Evolutionary conservation across 495 filamentous ascomycete genomes (phyloP), one percentile per base, ranked within the genome.

Genomic region (Penicillium fimorum): DNA sequence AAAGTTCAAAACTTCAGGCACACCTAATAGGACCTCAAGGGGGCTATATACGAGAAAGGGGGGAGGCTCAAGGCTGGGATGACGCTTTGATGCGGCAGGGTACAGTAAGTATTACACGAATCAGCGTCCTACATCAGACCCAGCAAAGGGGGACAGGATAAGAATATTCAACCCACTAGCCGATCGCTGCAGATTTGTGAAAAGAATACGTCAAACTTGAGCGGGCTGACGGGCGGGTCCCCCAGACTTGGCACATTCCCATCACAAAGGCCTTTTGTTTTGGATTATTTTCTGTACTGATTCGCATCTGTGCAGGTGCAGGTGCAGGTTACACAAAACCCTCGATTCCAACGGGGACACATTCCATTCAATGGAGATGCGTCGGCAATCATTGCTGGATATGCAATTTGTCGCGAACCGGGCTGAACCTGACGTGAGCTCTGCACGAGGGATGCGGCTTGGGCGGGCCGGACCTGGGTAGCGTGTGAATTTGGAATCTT

Each of bases 171-270:
- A 54, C 22, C 49, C 50, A 38, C 53, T 58, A 58, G 65, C 53
- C 53, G 65, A 68, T 69, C 60, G 49, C 60, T 69, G 61, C 69
- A 71, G 53, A 45, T 47, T 53, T 37, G 25, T 38, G 33, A 37
- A 47, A 51, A 49, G 25, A 55, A 58, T 70, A 68, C 61, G 67
- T 67, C 70, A 69, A 64, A 48, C 47, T 50, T 27, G 48, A 46
- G 51, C 52, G 54, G 46, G 56, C 53, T 47, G 50, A 55, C 51
- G 59, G 60, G 57, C 46, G 46, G 54, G 47, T 29, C 43, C 29
- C 29, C 47, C 44, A 30, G 43, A 43, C 25, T 32, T 52, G 57
- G 55, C 55, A 60, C 33, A 59, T 56, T 59, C 48, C 37, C 49
- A 56, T 59, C 29, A 59, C 32, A 44, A 24, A 9, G n/a, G 30